Conservation (phyloP, 371 early-diverging fungal species). For the Phascolomyces articulosus region DNA sequence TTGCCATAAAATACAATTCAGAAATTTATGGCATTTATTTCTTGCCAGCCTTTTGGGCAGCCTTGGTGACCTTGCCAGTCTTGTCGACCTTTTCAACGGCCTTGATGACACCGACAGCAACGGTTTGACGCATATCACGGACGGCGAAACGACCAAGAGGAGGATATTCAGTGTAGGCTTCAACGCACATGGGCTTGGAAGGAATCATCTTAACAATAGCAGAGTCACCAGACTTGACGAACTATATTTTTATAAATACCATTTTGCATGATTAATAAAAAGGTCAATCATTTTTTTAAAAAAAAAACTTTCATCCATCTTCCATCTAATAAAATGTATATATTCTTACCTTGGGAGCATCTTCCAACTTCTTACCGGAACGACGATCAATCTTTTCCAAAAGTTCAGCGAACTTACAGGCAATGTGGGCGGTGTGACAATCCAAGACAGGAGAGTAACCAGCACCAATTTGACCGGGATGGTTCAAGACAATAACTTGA, state of each 20-base stretch:
- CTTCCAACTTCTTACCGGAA: constrained; percentile 49
- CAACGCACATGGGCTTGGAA: constrained; percentile 97
- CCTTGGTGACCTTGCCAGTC: constrained; percentile 68
- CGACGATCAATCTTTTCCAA: constrained; percentile 95
- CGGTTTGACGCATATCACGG: constrained; percentile 96
- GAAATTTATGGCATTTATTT: constrained; percentile 53
- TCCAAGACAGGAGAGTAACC: constrained; percentile 95
- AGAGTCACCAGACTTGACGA: constrained; percentile 83
- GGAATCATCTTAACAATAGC: constrained; percentile 95
- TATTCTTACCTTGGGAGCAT: constrained; percentile 19
- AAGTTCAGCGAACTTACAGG: constrained; percentile 93
- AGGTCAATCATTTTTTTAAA: neutral
- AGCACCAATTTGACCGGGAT: constrained; percentile 91
- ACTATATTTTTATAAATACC: neutral
- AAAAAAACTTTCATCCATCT: neutral
- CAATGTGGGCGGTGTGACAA: constrained; percentile 97
- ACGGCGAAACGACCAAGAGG: constrained; percentile 97
- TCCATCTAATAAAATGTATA: neutral
- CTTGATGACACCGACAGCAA: constrained; percentile 97
- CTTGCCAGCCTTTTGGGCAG: constrained; percentile 73
- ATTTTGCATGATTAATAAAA: no score
- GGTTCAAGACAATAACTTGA: constrained; percentile 95
- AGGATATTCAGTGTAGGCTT: constrained; percentile 91
- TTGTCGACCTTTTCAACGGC: constrained; percentile 82
- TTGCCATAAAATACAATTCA: neutral